Evolutionary conservation across 805 yeast species (phyloP), one percentile per base, ranked within the genome.

Genomic region (Metahyphopichia silvanorum): DNA sequence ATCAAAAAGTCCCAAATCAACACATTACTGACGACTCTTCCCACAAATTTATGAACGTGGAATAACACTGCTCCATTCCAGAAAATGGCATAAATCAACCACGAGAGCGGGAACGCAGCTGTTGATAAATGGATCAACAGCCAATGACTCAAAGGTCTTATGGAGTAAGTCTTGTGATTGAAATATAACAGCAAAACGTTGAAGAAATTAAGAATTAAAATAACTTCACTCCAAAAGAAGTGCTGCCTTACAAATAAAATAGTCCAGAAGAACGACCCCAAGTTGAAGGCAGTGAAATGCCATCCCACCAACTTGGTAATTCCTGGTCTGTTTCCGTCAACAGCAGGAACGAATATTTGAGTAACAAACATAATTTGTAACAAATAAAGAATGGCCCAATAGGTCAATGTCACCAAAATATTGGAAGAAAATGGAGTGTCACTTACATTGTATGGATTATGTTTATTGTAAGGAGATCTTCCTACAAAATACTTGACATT

Each of bases 21-120:
- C 21, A 85, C 54, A 55, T 86, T 85, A 32, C 91, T 86, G 15
- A 85, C 39, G 31, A 86, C 58, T 38, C 94, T 70, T 11, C 86
- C 78, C 14, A 74, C 58, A n/a, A 82, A 55, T 38, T 60, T 53
- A 46, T 74, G 71, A 34, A 82, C 74, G 39, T 80, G 83, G 61
- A 80, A 74, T 52, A 82, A 53, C 18, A 81, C 82, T 2, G 94
- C 88, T 28, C 94, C 94, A 51, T 82, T 83, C 95, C 95, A 86
- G 66, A 85, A 82, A 23, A 86, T 53, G 16, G 79, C 80, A 49
- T 78, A 83, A 37, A 82, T 53, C 22, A 80, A 59, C 95, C 95
- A 86, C 20, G 83, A 68, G 34, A 83, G 55, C 10, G 95, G 94
- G 46, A 84, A 44, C 0, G 89, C 86, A 7, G 77, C 71, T 10